Conservation (phyloP, 2,329 filamentous ascomycete genomes). For the Trichoderma citrinoviride region DNA sequence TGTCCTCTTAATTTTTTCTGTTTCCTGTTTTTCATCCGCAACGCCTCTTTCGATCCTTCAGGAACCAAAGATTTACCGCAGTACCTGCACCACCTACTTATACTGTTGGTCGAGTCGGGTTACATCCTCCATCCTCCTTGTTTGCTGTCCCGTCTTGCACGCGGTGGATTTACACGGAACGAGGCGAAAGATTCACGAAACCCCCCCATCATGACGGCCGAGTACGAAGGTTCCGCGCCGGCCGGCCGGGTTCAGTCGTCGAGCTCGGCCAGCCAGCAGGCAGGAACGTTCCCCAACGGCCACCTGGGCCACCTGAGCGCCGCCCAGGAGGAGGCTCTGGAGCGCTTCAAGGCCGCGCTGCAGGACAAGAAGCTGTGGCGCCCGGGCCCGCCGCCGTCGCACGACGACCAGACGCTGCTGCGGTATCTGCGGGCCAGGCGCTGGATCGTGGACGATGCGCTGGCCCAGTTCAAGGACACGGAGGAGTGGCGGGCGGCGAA, state of each 20-base stretch:
- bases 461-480: conserved; percentile 80
- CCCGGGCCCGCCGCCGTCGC: conserved; percentile 55
- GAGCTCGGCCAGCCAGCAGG: conserved; percentile 40
- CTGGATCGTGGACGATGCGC: conserved; percentile 75
- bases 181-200: neutral
- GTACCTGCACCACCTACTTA: neutral
- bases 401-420: conserved; percentile 73
- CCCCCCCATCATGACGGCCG: conserved; percentile 28
- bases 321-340: conserved; percentile 64
- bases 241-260: conserved; percentile 33
- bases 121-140: neutral
- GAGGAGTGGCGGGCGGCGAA: conserved; percentile 84
- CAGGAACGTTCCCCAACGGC: conserved; percentile 62
- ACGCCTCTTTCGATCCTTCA: neutral
- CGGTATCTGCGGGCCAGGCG: conserved; percentile 83
- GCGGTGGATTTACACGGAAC: neutral
- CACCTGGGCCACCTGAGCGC: conserved; percentile 75
- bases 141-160: neutral
- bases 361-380: conserved; percentile 63
- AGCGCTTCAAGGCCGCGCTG: conserved; percentile 68
- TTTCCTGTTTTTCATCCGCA: neutral
- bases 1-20: neutral
- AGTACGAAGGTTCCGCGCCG: conserved; percentile 27
- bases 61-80: neutral
- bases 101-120: neutral